Evolutionary conservation across 306 rosid species (phyloP).

Genomic region (Gleditsia sinensis): DNA sequence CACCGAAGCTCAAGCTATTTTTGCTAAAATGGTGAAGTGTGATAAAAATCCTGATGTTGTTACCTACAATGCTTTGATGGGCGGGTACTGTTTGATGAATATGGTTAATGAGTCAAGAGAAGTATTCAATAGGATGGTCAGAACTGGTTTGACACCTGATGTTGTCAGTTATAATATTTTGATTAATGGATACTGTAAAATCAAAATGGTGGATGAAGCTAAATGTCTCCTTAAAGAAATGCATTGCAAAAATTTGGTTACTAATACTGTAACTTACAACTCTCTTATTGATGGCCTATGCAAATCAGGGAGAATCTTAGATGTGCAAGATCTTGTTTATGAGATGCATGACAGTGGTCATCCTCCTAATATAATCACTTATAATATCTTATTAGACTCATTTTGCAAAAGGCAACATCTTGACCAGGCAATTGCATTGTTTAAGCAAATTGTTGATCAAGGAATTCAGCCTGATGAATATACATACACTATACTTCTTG

Average conservation of each 20-base stretch:
- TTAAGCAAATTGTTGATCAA: not conserved
- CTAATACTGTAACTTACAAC: not conserved
- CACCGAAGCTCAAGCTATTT: not conserved
- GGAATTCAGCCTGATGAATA: slow-evolving; percentile 14
- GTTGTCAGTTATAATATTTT: not conserved
- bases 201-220: not conserved
- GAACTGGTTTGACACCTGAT: not conserved
- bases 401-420: not conserved
- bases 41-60: not conserved
- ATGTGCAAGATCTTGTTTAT: not conserved
- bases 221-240: not conserved
- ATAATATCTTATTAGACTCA: not conserved
- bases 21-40: not conserved
- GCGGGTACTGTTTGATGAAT: not conserved
- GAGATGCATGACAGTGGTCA: too few species aligned
- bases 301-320: not conserved
- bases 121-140: not conserved
- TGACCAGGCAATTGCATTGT: not conserved
- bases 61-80: not conserved
- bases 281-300: slow-evolving; percentile 2
- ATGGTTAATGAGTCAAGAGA: not conserved
- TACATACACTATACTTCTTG: not conserved
- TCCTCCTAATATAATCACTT: not conserved
- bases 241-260: not conserved
- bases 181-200: not conserved